Percentiles rank a stretch among this genome's conserved stretches.
Evolutionary conservation across 2,329 filamentous ascomycete genomes (phyloP).

Genomic region (Apiospora hydei): DNA sequence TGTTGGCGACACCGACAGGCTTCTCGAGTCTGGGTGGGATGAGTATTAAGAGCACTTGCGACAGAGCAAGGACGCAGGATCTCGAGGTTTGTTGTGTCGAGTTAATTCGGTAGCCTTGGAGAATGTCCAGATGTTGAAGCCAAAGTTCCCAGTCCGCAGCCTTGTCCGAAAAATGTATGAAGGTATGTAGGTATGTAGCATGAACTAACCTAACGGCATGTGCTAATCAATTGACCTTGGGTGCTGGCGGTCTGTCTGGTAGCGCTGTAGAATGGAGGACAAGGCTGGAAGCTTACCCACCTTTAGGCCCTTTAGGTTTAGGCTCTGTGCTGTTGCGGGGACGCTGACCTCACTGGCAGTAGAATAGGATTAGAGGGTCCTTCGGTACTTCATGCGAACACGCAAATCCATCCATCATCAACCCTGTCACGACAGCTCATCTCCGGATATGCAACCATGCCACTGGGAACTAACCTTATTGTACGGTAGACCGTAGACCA

Average conservation of each 20-base stretch:
- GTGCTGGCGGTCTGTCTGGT: background rate
- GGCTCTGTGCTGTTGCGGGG: background rate
- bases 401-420: background rate
- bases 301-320: background rate
- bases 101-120: background rate
- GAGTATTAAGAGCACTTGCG: background rate
- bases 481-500: too few species aligned
- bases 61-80: background rate
- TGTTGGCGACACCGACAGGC: background rate
- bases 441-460: slow-evolving; percentile 8
- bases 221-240: background rate
- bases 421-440: background rate
- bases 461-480: background rate
- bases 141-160: background rate
- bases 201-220: background rate
- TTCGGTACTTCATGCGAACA: background rate
- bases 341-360: background rate
- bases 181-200: too few species aligned
- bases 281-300: background rate
- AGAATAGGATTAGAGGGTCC: background rate
- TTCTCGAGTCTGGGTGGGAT: background rate
- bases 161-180: background rate
- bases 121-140: background rate
- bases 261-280: background rate
- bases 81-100: background rate